Percentiles rank a stretch among this genome's conserved stretches.
These are phyloP conservation scores for Pyrenopolyporus hunteri DNA, from an alignment of 495 filamentous ascomycete genomes.

Conservation along the genomic window DNA sequence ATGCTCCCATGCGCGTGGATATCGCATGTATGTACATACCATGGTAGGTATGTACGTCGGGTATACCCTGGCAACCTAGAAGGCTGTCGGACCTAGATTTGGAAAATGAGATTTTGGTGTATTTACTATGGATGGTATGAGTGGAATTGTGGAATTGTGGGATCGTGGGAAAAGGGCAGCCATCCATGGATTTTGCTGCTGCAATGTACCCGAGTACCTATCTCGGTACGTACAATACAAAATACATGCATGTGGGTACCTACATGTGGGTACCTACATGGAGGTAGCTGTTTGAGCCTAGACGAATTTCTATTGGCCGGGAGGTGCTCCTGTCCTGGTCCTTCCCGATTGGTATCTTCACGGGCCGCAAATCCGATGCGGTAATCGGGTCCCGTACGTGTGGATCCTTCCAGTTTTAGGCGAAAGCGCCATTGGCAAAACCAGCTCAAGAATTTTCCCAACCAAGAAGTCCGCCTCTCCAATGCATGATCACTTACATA, in stretches of 20 bases:
- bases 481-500: conserved; percentile 25
- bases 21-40: neutral
- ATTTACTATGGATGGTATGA: too few species aligned
- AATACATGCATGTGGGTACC: too few species aligned
- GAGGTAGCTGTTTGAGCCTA: too few species aligned
- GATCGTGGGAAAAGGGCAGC: too few species aligned
- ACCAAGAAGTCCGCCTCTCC: conserved; percentile 7
- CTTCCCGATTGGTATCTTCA: conserved; percentile 27
- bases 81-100: conserved; percentile 2
- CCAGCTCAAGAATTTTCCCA: conserved; percentile 19
- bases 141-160: too few species aligned
- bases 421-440: conserved; percentile 21
- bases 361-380: conserved; percentile 33
- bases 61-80: neutral
- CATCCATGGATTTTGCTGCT: too few species aligned
- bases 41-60: conserved; percentile 5
- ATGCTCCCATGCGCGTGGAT: neutral
- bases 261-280: too few species aligned
- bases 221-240: too few species aligned
- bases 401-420: conserved; percentile 12
- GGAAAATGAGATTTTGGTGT: conserved; percentile 26
- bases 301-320: conserved; percentile 18
- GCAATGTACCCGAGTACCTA: too few species aligned
- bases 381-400: conserved; percentile 14
- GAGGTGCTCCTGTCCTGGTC: conserved; percentile 25